These are phyloP conservation scores for Malus sylvestris DNA, from an alignment of 306 rosid species.

Conservation along the genomic window DNA sequence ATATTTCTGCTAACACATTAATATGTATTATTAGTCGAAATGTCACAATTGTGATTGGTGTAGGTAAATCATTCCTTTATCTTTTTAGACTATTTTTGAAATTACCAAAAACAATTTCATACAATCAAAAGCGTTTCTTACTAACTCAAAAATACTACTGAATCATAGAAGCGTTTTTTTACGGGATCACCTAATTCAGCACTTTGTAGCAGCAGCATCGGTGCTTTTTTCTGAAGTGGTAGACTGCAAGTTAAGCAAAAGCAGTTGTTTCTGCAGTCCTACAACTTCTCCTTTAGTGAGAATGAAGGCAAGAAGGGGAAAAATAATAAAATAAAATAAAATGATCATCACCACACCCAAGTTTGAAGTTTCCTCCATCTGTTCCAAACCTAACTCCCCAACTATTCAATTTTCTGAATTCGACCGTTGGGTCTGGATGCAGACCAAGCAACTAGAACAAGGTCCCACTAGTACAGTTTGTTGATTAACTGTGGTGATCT, in stretches of 20 bases:
- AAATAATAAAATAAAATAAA: not conserved
- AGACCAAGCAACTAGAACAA: slow-evolving; percentile 27
- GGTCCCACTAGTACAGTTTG: slow-evolving; percentile 18
- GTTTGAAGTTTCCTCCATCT: slow-evolving; percentile 12
- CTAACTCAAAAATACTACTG: not conserved
- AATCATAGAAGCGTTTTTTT: not conserved
- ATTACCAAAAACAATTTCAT: too few species aligned
- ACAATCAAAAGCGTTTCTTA: not conserved
- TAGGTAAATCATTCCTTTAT: too few species aligned
- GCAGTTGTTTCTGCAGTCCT: slow-evolving; percentile 11
- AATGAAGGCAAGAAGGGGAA: slow-evolving; percentile 14
- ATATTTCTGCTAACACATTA: not conserved
- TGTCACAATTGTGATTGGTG: not conserved
- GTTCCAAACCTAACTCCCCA: slow-evolving; percentile 39
- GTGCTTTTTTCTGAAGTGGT: slow-evolving; percentile 2
- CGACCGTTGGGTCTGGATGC: slow-evolving; percentile 42
- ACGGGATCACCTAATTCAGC: not conserved
- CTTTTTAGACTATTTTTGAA: too few species aligned
- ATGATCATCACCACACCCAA: slow-evolving; percentile 2
- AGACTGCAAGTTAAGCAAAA: slow-evolving; percentile 43
- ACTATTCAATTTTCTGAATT: slow-evolving; percentile 12
- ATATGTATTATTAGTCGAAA: not conserved
- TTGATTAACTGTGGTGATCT: slow-evolving; percentile 9
- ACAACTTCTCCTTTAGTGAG: slow-evolving; percentile 20
- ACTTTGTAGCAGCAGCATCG: not conserved